Conservation (phyloP, 2,329 filamentous ascomycete species). For the Alternaria sp. region DNA sequence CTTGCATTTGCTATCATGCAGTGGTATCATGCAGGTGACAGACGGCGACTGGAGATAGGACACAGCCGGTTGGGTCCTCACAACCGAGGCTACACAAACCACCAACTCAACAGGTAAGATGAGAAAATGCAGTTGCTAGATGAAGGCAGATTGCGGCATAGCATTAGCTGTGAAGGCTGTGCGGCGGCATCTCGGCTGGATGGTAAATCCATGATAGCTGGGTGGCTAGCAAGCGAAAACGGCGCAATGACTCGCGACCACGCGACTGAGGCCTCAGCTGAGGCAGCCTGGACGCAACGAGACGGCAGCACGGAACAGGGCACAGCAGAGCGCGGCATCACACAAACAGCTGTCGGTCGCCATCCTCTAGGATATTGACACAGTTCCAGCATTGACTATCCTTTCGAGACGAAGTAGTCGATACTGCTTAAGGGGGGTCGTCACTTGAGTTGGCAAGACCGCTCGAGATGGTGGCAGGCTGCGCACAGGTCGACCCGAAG, state of each 20-base stretch:
- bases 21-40: constrained; percentile 21
- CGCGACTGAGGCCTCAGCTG: constrained; percentile 12
- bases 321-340: background rate
- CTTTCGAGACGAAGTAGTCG: background rate
- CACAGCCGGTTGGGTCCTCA: constrained; percentile 10
- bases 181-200: constrained; percentile 12
- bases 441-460: background rate
- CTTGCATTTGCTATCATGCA: constrained; percentile 16
- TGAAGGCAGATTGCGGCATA: constrained; percentile 28
- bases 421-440: background rate
- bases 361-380: background rate
- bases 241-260: constrained; percentile 18
- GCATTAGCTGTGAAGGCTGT: constrained; percentile 3
- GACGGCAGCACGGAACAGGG: constrained; percentile 7
- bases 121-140: constrained; percentile 11
- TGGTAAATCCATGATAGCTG: background rate
- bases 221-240: background rate
- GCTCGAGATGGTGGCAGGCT: background rate
- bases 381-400: background rate
- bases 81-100: constrained; percentile 21
- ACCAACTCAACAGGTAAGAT: constrained; percentile 15
- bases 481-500: constrained; percentile 7
- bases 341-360: constrained; percentile 9
- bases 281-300: constrained; percentile 11
- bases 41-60: constrained; percentile 21